Percentiles rank a stretch among this genome's conserved stretches.
These are phyloP conservation scores for Chalaropsis thielavioides DNA, from an alignment of 2,329 filamentous ascomycete species.

Conservation along the genomic window DNA sequence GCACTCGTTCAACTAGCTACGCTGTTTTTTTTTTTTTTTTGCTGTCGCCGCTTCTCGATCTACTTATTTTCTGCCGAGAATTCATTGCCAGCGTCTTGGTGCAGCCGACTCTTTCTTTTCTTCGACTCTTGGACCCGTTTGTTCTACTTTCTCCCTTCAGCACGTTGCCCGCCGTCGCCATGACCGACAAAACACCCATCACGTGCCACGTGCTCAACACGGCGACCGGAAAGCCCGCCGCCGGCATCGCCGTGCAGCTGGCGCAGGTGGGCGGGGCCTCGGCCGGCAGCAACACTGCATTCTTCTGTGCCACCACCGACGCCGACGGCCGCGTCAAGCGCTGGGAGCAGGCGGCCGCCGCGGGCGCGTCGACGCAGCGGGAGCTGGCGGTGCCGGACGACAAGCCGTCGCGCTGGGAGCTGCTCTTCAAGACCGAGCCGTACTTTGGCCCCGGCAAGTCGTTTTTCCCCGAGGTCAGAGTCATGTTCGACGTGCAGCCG, in stretches of 20 bases:
- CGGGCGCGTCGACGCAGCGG: background rate
- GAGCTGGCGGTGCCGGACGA: background rate
- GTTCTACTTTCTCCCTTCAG: background rate
- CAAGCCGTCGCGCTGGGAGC: conserved; percentile 44
- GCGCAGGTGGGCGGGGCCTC: conserved; percentile 23
- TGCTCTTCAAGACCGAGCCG: conserved; percentile 56
- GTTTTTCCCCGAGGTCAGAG: conserved; percentile 46
- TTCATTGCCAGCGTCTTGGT: no score
- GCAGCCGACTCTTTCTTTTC: no score
- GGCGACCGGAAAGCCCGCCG: conserved; percentile 53
- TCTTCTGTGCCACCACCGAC: conserved; percentile 57
- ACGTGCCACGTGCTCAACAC: conserved; percentile 84
- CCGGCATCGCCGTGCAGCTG: conserved; percentile 51
- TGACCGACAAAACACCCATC: conserved; percentile 45
- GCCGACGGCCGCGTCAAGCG: conserved; percentile 57
- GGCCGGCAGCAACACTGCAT: conserved; percentile 23
- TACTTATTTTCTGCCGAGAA: no score
- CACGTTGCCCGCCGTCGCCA: conserved; percentile 12
- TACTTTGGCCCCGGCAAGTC: conserved; percentile 54
- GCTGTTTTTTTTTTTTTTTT: no score
- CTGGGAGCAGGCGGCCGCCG: conserved; percentile 32
- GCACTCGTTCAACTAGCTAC: no score
- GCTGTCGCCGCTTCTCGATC: no score
- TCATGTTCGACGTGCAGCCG: conserved; percentile 38
- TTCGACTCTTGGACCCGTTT: no score